Conservation (phyloP, 257 asterid genomes). For the Nicotiana tabacum region DNA sequence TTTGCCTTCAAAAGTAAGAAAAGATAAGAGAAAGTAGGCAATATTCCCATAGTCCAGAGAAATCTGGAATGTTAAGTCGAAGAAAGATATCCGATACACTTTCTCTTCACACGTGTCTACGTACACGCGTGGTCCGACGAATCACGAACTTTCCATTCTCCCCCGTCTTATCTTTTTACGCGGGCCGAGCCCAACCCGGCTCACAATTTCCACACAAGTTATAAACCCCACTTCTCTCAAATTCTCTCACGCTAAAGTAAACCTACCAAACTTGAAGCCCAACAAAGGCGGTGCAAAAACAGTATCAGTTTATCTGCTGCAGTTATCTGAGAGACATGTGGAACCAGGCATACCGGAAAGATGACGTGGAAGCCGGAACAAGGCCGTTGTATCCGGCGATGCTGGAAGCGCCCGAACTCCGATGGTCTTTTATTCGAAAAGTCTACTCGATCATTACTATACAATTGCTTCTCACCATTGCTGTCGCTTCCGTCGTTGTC, state of each 20-base stretch:
- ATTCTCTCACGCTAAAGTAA: background rate
- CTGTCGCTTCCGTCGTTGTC: conserved; percentile 53
- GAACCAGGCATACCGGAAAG: conserved; percentile 34
- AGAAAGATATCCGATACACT: background rate
- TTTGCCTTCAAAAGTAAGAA: background rate
- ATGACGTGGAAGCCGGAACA: conserved; percentile 53
- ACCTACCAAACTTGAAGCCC: background rate
- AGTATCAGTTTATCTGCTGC: background rate
- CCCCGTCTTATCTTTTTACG: background rate
- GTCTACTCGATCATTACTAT: conserved; percentile 49
- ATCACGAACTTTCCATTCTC: conserved; percentile 9
- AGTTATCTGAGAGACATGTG: conserved; percentile 24
- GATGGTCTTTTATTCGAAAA: conserved; percentile 82
- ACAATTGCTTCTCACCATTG: conserved; percentile 64
- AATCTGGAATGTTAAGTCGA: conserved; percentile 9
- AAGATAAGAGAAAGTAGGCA: background rate
- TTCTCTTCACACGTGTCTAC: background rate
- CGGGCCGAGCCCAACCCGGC: background rate
- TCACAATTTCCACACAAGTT: background rate
- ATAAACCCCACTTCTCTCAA: background rate
- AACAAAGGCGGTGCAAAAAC: background rate
- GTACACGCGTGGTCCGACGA: conserved; percentile 3
- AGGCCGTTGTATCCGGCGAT: conserved; percentile 53
- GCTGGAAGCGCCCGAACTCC: conserved; percentile 63
- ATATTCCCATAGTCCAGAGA: background rate